Evolutionary conservation across 2,329 filamentous ascomycete species (phyloP), one percentile per base, ranked within the genome.

Genomic region (Fusarium solani-melongenae): DNA sequence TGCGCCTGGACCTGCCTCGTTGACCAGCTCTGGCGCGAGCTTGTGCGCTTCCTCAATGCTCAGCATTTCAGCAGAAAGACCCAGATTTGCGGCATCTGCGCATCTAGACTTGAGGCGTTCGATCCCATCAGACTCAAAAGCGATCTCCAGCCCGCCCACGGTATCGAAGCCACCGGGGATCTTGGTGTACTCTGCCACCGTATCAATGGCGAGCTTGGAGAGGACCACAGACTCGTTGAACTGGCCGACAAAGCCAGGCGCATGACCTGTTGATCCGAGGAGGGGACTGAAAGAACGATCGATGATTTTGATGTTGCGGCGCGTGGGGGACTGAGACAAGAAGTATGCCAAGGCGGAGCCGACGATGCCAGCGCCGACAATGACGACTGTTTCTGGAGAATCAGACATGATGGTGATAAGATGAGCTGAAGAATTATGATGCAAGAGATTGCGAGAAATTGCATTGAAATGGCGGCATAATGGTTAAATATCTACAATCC

Each of bases 211-310:
- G 2, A 78, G 69, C 5, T 59, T 73, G 5, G 76, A 76, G 15
- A 78, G 71, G 0, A 77, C 31, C 1, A 72, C 49, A 0, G 76
- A 78, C 6, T 78, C 76, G 10, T 78, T 78, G 55, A 73, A 78
- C 6, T 78, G 76, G 1, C 76, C 76, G 4, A 78, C 39, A 10
- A 78, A 77, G 0, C 76, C 76, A 0, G 76, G 76, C 0, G 76
- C 76, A 3, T 73, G 71, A 0, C 76, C 74, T 1, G 73, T 78
- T 7, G 76, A 78, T 1, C 76, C 76, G 0, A 75, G 64, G 0
- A 76, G 44, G 0, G 33, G 20, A 0, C 12, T 49, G 15, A 76
- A 63, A 2, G 71, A 78, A 4, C 76, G 71, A 5, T 78, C 76
- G 1, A 78, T 36, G 1, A 78, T 22, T 1, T 64, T 77, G 44